Percentiles rank a stretch among this genome's conserved stretches.
phyloP scores from a whole-genome alignment of 2,329 filamentous ascomycete species.

The Alternaria arborescens region DNA sequence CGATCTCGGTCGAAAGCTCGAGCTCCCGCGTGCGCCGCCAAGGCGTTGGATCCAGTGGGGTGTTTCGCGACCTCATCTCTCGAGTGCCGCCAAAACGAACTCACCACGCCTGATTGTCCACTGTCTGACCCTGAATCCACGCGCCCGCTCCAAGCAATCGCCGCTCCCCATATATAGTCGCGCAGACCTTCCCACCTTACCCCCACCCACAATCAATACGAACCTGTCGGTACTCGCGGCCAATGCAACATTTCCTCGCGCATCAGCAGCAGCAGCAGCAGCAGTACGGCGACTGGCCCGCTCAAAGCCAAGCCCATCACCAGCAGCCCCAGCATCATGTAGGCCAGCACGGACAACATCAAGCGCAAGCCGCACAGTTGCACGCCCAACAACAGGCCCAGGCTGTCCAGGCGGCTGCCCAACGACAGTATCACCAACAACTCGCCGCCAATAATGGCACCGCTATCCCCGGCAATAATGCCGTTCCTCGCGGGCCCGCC shows the following conservation, averaged over 20 bases:
- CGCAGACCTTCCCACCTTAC: conserved; percentile 11
- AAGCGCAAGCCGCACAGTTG: conserved; percentile 57
- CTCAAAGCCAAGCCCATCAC: conserved; percentile 51
- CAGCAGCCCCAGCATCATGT: conserved; percentile 52
- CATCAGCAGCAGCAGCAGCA: conserved; percentile 73
- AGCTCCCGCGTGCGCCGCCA: conserved; percentile 39
- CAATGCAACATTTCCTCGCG: conserved; percentile 69
- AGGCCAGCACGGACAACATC: conserved; percentile 51
- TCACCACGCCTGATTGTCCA: conserved; percentile 26
- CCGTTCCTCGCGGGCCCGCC: conserved; percentile 48
- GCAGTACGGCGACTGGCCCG: conserved; percentile 60
- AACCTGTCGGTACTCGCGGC: conserved; percentile 29
- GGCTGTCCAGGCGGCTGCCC: conserved; percentile 59
- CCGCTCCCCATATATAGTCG: conserved; percentile 13
- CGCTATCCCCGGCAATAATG: conserved; percentile 48
- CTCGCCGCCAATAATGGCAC: conserved; percentile 72
- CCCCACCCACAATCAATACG: conserved; percentile 15
- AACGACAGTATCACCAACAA: conserved; percentile 72
- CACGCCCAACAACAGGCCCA: conserved; percentile 52
- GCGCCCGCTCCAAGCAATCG: conserved; percentile 21
- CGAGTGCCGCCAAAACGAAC: conserved; percentile 30
- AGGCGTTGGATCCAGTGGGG: conserved; percentile 37
- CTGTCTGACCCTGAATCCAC: conserved; percentile 17
- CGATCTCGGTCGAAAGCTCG: conserved; percentile 33
- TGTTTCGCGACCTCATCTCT: conserved; percentile 36